Conservation (phyloP, 306 rosid genomes). For the Rosa persica region DNA sequence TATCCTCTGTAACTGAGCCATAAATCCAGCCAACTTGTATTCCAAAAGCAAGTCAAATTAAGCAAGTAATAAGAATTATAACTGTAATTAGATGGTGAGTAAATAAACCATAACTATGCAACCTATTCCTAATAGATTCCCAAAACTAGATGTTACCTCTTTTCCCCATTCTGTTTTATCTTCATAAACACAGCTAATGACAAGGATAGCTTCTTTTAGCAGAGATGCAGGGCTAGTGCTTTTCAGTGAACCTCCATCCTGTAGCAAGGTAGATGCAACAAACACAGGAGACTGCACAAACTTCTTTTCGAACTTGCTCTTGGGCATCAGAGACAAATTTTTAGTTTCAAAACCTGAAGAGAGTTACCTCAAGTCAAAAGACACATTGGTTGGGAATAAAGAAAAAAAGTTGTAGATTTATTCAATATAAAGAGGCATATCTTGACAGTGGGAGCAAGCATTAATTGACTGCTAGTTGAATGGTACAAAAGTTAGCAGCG, state of each 20-base stretch:
- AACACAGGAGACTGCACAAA: constrained; percentile 70
- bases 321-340: constrained; percentile 20
- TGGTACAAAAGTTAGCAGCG: not conserved
- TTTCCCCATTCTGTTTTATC: constrained; percentile 86
- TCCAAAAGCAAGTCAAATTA: not conserved
- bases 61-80: not conserved
- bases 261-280: constrained; percentile 49
- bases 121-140: not conserved
- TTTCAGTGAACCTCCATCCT: constrained; percentile 45
- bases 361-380: constrained; percentile 17
- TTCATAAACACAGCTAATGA: constrained; percentile 71
- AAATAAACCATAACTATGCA: not conserved
- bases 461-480: not conserved
- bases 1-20: constrained; percentile 70
- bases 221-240: constrained; percentile 46
- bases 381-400: not conserved
- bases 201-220: constrained; percentile 75
- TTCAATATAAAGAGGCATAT: not conserved
- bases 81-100: not conserved
- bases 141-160: constrained; percentile 46
- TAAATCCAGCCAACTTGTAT: constrained; percentile 78
- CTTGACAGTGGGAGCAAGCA: not conserved
- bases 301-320: constrained; percentile 48
- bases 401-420: not conserved
- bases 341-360: constrained; percentile 38